A percentile compares a stretch with the other conserved stretches of the same genome.
Evolutionary conservation across 176 grass and related monocot genomes (phyloP).

Genomic region (Guadua angustifolia): DNA sequence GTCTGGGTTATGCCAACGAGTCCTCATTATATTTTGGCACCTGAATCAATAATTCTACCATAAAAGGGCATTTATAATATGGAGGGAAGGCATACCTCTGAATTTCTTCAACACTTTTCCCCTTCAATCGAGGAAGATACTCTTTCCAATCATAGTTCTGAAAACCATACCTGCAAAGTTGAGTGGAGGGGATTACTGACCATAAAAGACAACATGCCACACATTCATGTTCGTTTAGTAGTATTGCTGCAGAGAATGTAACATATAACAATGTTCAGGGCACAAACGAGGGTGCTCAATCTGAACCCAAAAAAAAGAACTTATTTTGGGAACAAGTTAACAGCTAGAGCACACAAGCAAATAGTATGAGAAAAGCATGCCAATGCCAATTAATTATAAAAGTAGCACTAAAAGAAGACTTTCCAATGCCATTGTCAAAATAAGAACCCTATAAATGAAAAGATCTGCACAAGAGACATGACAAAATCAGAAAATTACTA

Average conservation of each 20-base stretch:
- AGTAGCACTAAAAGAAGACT: slow-evolving; percentile 10
- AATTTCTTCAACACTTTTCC: slow-evolving; percentile 80
- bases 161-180: slow-evolving; percentile 85
- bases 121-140: slow-evolving; percentile 91
- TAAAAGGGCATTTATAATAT: slow-evolving; percentile 12
- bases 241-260: slow-evolving; percentile 3
- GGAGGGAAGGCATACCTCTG: slow-evolving; percentile 67
- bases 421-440: slow-evolving; percentile 25
- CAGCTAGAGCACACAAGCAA: slow-evolving; percentile 22
- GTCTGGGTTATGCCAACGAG: not conserved
- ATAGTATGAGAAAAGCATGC: not conserved
- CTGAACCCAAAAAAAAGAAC: slow-evolving; percentile 24
- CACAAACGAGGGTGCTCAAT: slow-evolving; percentile 2
- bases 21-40: not conserved
- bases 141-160: slow-evolving; percentile 96
- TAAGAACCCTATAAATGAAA: slow-evolving; percentile 3
- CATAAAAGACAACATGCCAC: not conserved
- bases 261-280: not conserved
- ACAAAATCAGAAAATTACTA: not conserved
- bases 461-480: slow-evolving; percentile 20
- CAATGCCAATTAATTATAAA: not conserved
- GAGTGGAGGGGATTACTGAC: not conserved
- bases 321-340: slow-evolving; percentile 32
- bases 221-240: slow-evolving; percentile 6
- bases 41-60: slow-evolving; percentile 12